Evolutionary conservation across 208 protist genomes (phyloP), one percentile per base, ranked within the genome.

Genomic region (Acanthamoeba rhysodes): DNA sequence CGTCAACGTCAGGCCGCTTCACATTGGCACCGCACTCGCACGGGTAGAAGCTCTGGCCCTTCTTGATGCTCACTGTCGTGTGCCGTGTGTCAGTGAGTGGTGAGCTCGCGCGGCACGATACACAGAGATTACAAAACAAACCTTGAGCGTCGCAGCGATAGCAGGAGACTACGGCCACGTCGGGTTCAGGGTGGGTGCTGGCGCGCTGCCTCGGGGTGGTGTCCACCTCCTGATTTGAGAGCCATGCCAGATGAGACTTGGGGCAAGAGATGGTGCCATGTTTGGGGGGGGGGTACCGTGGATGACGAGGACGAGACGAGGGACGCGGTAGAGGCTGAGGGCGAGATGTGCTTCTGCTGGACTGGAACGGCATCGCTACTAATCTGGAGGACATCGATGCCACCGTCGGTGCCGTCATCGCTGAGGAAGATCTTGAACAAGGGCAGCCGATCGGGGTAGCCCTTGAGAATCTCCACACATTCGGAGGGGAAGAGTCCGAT

Each of bases 1-100:
- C 62, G 16, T 80, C 72, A 4, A 41, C 72, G 34, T 80, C 72
- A 2, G 72, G 72, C 8, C 72, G 72, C 72, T 80, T 80, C 29
- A 80, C 72, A 29, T 80, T 80, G 72, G 72, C 72, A 14, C 72
- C 72, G 72, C 72, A 80, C 32, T 32, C 72, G 72, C 72, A 80
- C 72, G 72, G 72, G 72, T 80, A 80, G 72, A 80, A 80, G 72
- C 72, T 45, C 7, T 80, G 72, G 37, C n/a, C 72, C 29, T 45
- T 32, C 18, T 29, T 20, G 29, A 80, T 48, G 29, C 72, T 20
- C 72, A 80, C 72, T 45, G 18, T 78, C 66, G 32, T 74, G 22
- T 59, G 53, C 6, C n/a, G n/a, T 1, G 20, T 70, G 62, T 29
- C 3, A 70, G 24, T 2, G 18, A 7, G 2, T 20, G 62, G 62